Evolutionary conservation across 1,284 basidiomycete species (phyloP).

Genomic region (Leccinum subrobustum): DNA sequence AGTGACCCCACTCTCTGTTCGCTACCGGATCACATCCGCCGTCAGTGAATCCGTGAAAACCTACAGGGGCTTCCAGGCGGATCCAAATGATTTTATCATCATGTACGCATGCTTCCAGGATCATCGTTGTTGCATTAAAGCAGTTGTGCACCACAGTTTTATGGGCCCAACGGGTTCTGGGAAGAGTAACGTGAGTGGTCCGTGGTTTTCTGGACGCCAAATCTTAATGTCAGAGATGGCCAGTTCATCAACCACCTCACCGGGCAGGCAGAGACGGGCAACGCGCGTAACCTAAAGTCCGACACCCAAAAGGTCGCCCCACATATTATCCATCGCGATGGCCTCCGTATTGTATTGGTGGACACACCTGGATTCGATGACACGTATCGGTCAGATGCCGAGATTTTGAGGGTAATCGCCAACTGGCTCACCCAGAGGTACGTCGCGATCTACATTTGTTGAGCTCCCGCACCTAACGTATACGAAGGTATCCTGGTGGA

Average conservation of each 20-base stretch:
- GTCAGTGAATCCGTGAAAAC: too few species aligned
- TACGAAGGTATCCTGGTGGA: too few species aligned
- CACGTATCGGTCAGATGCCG: too few species aligned
- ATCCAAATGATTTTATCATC: not conserved
- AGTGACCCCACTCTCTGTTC: too few species aligned
- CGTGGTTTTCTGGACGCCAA: not conserved
- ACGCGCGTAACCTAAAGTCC: not conserved
- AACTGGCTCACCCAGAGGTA: too few species aligned
- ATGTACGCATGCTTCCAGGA: not conserved
- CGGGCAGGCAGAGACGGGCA: not conserved
- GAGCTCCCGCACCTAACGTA: too few species aligned
- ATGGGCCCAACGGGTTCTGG: conserved; percentile 3
- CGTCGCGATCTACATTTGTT: too few species aligned
- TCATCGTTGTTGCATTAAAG: not conserved
- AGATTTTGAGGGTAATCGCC: too few species aligned
- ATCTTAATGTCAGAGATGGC: not conserved
- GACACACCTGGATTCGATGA: too few species aligned
- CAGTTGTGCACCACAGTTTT: not conserved
- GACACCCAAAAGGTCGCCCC: not conserved
- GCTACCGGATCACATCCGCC: too few species aligned
- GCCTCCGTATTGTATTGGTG: too few species aligned
- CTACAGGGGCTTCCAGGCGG: not conserved
- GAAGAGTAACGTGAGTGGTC: conserved; percentile 2
- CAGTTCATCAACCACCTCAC: conserved; percentile 4
- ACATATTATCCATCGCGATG: too few species aligned